Conservation (phyloP, 805 yeast genomes). For the Candida vaughaniae region DNA sequence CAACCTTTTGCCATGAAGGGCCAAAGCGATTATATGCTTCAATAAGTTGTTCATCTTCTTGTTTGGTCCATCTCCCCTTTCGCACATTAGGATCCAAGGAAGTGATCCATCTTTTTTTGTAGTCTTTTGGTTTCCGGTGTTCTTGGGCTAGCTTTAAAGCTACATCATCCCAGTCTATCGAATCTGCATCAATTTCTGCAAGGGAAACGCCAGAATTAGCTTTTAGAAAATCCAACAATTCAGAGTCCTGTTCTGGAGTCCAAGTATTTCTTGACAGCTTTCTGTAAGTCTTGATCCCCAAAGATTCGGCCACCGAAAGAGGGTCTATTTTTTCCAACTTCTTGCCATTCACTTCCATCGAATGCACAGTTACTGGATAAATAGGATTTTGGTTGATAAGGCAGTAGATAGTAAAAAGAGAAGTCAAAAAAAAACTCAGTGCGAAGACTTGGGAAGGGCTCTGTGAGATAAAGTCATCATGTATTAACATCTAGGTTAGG, state of each 20-base stretch:
- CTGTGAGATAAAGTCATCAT: too few species aligned
- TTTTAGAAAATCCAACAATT: constrained; percentile 44
- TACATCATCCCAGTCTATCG: constrained; percentile 62
- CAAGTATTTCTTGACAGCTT: constrained; percentile 65
- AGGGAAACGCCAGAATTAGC: constrained; percentile 26
- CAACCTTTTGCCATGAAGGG: constrained; percentile 82
- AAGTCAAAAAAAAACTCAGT: too few species aligned
- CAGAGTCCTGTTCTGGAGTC: constrained; percentile 70
- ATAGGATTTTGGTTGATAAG: too few species aligned
- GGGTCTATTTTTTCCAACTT: constrained; percentile 42
- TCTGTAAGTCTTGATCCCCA: constrained; percentile 74
- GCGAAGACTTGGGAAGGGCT: too few species aligned
- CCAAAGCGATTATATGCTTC: constrained; percentile 69
- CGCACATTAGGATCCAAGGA: constrained; percentile 79
- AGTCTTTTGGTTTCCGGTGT: constrained; percentile 72
- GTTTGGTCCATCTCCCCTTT: constrained; percentile 84
- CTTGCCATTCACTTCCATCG: background rate
- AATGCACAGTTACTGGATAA: background rate
- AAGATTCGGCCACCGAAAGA: constrained; percentile 60
- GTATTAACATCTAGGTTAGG: too few species aligned
- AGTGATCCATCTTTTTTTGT: constrained; percentile 84
- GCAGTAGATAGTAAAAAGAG: too few species aligned
- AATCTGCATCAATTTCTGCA: constrained; percentile 30
- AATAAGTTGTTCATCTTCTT: constrained; percentile 68
- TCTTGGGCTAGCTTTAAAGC: constrained; percentile 39